Evolutionary conservation across 495 filamentous ascomycete species (phyloP), one percentile per base, ranked within the genome.

Genomic region (Peziza echinospora): DNA sequence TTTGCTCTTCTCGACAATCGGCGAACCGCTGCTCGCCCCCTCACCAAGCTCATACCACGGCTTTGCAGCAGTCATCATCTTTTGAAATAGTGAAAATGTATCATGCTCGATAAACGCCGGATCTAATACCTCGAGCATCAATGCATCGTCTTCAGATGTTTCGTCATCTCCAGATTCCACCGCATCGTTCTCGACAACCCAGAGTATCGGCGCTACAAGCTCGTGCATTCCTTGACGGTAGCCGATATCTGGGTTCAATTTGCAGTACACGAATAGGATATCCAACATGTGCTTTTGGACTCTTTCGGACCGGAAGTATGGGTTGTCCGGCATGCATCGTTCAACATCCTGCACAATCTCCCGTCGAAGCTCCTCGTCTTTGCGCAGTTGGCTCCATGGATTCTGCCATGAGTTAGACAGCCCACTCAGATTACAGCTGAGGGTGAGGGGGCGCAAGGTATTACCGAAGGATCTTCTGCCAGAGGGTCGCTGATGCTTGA

Each of bases 171-270:
- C 46, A 26, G 24, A 41, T 24, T 41, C 40, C 37, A 21, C n/a
- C 5, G 91, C 78, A 62, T 97, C 89, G 48, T 76, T 70, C 46
- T 84, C 77, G 10, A 97, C 66, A 8, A 83, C 82, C 76, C 84
- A 93, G 8, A 96, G 64, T 24, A 97, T 76, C 3, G 91, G 87
- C 0, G 87, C 89, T 17, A 94, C 67, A 21, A 97, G 61, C 61
- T 97, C 89, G 58, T 97, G 89, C 85, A 97, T 96, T 16, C 89
- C 89, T 64, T 97, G 89, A 22, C 91, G 75, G 54, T 97, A 97
- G 1, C 70, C 70, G 39, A 87, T 66, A 53, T 80, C 78, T 10
- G 77, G 81, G 53, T 93, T 87, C 40, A 93, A 75, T 61, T 93
- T 94, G 58, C 85, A 86, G 62, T 84, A 94, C 51, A 97, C 71